A percentile compares a stretch with the other conserved stretches of the same genome.
Evolutionary conservation across 768 basidiomycete genomes (phyloP).

Genomic region (Mycena galericulata): DNA sequence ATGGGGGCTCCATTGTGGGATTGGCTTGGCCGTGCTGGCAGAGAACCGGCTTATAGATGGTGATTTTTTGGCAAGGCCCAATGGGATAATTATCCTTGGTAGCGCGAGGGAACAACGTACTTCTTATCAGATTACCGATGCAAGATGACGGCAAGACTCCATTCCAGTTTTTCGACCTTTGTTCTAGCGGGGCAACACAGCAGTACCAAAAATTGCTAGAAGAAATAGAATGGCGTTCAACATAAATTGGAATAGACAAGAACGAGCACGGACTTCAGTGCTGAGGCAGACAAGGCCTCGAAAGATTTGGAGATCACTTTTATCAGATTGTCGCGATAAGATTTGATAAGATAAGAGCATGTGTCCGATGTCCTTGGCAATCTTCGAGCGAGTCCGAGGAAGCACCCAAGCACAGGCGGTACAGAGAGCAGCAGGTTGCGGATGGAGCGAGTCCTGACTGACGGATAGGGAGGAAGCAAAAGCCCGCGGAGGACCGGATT

Average conservation of each 20-base stretch:
- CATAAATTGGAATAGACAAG: not conserved
- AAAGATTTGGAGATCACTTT: not conserved
- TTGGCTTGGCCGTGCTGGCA: not conserved
- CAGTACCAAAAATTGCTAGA: not conserved
- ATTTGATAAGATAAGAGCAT: not conserved
- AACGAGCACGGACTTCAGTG: not conserved
- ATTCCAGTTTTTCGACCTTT: not conserved
- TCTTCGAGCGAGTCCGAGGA: too few relatives aligned
- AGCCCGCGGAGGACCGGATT: too few relatives aligned
- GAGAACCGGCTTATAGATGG: conserved; percentile 7
- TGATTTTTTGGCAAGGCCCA: not conserved
- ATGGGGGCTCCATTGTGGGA: not conserved
- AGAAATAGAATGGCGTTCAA: not conserved
- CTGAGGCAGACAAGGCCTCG: not conserved
- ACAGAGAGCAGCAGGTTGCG: too few relatives aligned
- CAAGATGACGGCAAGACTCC: not conserved
- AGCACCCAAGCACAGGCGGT: too few relatives aligned
- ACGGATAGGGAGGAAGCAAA: too few relatives aligned
- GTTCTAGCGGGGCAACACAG: too few relatives aligned
- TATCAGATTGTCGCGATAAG: conserved; percentile 1
- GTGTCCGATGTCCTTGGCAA: not conserved
- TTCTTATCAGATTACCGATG: conserved; percentile 21
- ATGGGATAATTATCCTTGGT: not conserved
- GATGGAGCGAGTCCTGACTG: too few relatives aligned
- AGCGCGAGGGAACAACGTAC: too few relatives aligned